Conservation (phyloP, 1,284 basidiomycete species). For the Ceratobasidium sp. region DNA sequence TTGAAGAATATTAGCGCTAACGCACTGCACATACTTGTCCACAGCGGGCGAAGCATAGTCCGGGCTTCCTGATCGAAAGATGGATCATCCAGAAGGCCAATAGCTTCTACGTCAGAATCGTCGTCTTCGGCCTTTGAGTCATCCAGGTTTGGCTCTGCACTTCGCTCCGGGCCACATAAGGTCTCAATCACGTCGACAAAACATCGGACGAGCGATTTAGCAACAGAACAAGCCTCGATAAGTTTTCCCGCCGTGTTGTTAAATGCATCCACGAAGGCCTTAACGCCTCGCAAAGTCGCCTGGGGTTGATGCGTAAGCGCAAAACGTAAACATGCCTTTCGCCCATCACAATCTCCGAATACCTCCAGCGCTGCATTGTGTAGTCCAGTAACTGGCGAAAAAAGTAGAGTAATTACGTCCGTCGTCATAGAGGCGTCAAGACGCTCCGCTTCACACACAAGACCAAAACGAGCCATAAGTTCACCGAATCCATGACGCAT, state of each 20-base stretch:
- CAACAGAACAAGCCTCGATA: slow-evolving; percentile 86
- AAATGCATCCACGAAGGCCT: slow-evolving; percentile 75
- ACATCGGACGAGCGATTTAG: slow-evolving; percentile 89
- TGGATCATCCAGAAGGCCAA: slow-evolving; percentile 30
- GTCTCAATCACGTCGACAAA: slow-evolving; percentile 91
- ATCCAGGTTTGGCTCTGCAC: slow-evolving; percentile 63
- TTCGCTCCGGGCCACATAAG: slow-evolving; percentile 66
- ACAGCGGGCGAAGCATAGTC: slow-evolving; percentile 75
- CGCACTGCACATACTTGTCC: slow-evolving; percentile 84
- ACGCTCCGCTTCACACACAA: slow-evolving; percentile 65
- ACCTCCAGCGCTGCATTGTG: slow-evolving; percentile 80
- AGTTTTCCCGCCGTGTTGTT: slow-evolving; percentile 70
- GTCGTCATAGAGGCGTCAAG: slow-evolving; percentile 69
- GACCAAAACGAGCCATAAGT: slow-evolving; percentile 69
- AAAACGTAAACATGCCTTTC: slow-evolving; percentile 85
- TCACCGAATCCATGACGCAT: slow-evolving; percentile 74
- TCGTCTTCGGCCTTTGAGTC: slow-evolving; percentile 72
- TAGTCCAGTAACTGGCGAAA: slow-evolving; percentile 83
- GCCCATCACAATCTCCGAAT: slow-evolving; percentile 86
- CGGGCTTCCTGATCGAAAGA: slow-evolving; percentile 59
- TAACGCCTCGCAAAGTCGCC: slow-evolving; percentile 76
- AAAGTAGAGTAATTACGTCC: slow-evolving; percentile 73
- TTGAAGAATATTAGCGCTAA: slow-evolving; percentile 86
- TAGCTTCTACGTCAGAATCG: slow-evolving; percentile 61
- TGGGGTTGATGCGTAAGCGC: slow-evolving; percentile 76